Evolutionary conservation across 148 eudicot species (phyloP), one percentile per base, ranked within the genome.

Genomic region (Rhododendron henanense): DNA sequence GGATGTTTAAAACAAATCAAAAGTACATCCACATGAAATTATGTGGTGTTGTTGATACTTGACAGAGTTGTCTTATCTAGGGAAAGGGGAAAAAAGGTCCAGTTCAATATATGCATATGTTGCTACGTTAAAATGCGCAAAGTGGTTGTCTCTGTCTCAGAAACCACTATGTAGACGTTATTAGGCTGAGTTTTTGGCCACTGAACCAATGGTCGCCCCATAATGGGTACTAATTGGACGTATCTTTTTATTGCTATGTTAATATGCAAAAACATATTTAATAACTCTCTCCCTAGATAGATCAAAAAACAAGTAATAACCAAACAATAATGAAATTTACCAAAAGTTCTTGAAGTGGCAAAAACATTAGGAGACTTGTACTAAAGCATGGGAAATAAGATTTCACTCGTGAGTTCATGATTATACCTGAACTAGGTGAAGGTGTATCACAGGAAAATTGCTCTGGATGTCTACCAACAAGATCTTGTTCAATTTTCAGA

Each of bases 391-490:
- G 3, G 14, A 13, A 75, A 19, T 8, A 39, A 75, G 39, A 37
- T n/a, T 48, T 13, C 74, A 47, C 18, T 59, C 14, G 55, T 37
- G 33, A 75, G 78, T 79, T 57, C 39, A 57, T 69, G 61, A 50
- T 79, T 18, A 82, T 90, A 96, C 98, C 97, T 91, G 95, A 85
- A 87, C 91, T 80, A 10, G 96, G 91, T 33, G 91, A 90, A 89
- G 91, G 89, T 65, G 91, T 90, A 82, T 90, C 92, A 11, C 81
- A 90, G 11, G 87, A 88, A 77, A 88, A 90, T 44, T 90, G 84
- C 65, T 92, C 95, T 16, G 83, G 79, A 82, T 79, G 85, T 84
- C 91, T 88, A 81, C 91, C 85, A 47, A 88, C 83, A 83, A 63
- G 77, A 69, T 92, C 95, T 41, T 84, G 87, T 85, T 96, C 98